Evolutionary conservation across 2,329 filamentous ascomycete genomes (phyloP), one percentile per base, ranked within the genome.

Genomic region (Cladophialophora bantiana): DNA sequence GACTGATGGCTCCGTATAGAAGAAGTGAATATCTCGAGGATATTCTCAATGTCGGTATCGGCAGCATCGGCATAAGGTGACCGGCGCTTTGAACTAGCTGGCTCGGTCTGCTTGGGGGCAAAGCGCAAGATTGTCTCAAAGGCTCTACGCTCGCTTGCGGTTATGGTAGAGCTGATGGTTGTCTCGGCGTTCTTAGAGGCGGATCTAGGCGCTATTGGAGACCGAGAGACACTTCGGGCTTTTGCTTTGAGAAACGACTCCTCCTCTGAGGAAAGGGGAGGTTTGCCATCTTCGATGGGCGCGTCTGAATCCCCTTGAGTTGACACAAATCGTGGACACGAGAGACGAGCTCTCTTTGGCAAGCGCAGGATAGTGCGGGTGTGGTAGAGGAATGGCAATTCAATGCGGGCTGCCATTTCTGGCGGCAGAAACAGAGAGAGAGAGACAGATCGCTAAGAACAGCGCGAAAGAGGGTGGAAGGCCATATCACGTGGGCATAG

Each of bases 331-430:
- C 53, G 54, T 12, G 20, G n/a, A 53, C 20, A 18, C 6, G 20
- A 12, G 35, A 20, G 38, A 26, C 15, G 15, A n/a, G 18, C n/a
- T 58, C 36, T 55, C 1, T 34, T 15, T 10, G 59, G 20, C 31
- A 55, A 57, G 35, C 62, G 56, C 18, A 68, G 55, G 45, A 73
- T 64, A 7, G 70, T 71, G 6, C 68, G 40, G n/a, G 70, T 72
- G 35, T 72, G 64, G 50, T 73, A 72, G 6, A 73, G 64, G 36
- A 72, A 72, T 15, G 68, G 53, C 42, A 70, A 38, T 36, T 68
- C 65, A 36, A 62, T 60, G 20, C 63, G 62, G 38, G 36, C 52
- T 31, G 68, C 58, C 68, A 70, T 70, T 20, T 50, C 35, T 32
- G 34, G 32, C 45, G 13, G 7, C 12, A 18, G 56, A 18, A 26